phyloP scores from a whole-genome alignment of 1,139 yeast genomes.

The Hemisphaericaspora xylanilytica region DNA sequence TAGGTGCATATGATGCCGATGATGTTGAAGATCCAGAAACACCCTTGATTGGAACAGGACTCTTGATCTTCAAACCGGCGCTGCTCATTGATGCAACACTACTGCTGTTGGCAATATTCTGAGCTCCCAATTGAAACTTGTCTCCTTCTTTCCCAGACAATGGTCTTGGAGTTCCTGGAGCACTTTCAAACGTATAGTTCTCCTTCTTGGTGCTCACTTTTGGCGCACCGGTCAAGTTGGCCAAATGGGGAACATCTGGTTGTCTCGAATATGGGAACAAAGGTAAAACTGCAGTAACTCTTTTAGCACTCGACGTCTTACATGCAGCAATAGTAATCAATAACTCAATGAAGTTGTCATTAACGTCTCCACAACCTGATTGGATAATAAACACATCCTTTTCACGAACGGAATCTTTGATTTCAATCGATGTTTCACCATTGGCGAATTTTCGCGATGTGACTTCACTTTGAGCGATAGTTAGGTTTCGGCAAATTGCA shows the following conservation, averaged over 20 bases:
- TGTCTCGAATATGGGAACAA: conserved; percentile 95
- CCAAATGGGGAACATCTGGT: conserved; percentile 90
- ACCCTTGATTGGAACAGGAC: conserved; percentile 11
- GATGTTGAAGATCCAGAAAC: not conserved
- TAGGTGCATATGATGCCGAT: conserved; percentile 21
- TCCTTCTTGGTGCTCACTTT: conserved; percentile 40
- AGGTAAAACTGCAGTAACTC: conserved; percentile 94
- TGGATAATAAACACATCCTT: conserved; percentile 88
- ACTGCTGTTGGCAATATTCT: not conserved
- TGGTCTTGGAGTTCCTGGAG: conserved; percentile 60
- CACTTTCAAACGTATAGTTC: conserved; percentile 57
- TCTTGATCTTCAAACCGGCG: conserved; percentile 1
- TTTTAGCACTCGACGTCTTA: conserved; percentile 89
- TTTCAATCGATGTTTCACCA: conserved; percentile 87
- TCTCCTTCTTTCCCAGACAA: conserved; percentile 21
- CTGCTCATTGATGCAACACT: not conserved
- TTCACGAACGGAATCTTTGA: conserved; percentile 84
- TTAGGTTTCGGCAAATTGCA: conserved; percentile 61
- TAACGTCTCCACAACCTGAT: conserved; percentile 83
- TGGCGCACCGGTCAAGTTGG: conserved; percentile 55
- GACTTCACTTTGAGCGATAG: conserved; percentile 60
- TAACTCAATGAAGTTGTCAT: conserved; percentile 86
- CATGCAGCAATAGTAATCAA: conserved; percentile 90
- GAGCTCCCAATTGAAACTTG: conserved; percentile 4
- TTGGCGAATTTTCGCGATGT: conserved; percentile 61